Percentiles rank a stretch among this genome's conserved stretches.
Evolutionary conservation across 306 rosid genomes (phyloP).

Genomic region (Datisca glomerata): DNA sequence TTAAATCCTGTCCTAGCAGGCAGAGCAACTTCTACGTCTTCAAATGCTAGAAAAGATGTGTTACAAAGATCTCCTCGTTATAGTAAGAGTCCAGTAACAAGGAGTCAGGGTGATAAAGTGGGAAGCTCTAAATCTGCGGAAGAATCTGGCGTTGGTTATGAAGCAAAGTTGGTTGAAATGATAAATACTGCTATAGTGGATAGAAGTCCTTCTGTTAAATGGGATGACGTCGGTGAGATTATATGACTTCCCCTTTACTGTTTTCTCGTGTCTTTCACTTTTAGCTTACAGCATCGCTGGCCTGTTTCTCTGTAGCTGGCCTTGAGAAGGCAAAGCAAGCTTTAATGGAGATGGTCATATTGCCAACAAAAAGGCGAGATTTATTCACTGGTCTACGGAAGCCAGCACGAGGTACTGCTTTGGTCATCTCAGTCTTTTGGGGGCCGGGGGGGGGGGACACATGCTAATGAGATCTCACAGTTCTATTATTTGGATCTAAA

Average conservation of each 20-base stretch:
- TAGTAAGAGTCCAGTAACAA: constrained; percentile 15
- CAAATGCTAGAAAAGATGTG: constrained; percentile 36
- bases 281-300: constrained; percentile 15
- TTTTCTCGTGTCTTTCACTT: not conserved
- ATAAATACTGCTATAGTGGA: constrained; percentile 88
- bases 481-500: no score
- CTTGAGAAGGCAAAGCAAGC: constrained; percentile 97
- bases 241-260: not conserved
- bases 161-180: constrained; percentile 75
- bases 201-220: constrained; percentile 83
- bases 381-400: constrained; percentile 93
- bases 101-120: constrained; percentile 34
- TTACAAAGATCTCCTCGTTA: constrained; percentile 20
- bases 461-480: no score
- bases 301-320: constrained; percentile 55
- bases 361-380: constrained; percentile 91
- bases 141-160: constrained; percentile 39
- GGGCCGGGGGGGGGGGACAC: no score
- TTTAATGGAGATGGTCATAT: constrained; percentile 94
- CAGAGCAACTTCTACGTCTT: constrained; percentile 24
- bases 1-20: constrained; percentile 33
- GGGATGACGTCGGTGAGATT: constrained; percentile 93
- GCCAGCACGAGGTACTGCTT: constrained; percentile 75
- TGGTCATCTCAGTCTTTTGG: no score
- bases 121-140: constrained; percentile 43